Evolutionary conservation across 257 asterid genomes (phyloP).

Genomic region (Ligustrum vulgare): DNA sequence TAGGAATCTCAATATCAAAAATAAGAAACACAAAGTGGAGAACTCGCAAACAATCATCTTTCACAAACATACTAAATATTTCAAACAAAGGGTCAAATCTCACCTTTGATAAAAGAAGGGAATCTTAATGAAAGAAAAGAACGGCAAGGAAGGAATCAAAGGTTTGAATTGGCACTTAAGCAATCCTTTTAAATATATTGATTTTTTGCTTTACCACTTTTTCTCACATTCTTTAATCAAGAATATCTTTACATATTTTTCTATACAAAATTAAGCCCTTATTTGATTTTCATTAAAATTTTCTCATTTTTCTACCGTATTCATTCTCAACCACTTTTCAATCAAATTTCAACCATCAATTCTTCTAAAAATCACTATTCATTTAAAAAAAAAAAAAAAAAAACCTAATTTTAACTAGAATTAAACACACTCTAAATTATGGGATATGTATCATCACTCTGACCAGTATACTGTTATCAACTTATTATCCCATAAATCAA

Average conservation of each 20-base stretch:
- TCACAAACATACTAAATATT: neutral
- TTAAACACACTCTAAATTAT: no score
- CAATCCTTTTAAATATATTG: slow-evolving; percentile 36
- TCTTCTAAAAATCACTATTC: no score
- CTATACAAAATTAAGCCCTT: slow-evolving; percentile 32
- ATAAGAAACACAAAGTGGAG: slow-evolving; percentile 13
- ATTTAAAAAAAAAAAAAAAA: no score
- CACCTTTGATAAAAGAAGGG: slow-evolving; percentile 36
- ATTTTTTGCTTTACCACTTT: slow-evolving; percentile 40
- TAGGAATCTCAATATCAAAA: slow-evolving; percentile 22
- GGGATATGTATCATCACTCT: slow-evolving; percentile 35
- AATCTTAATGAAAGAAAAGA: slow-evolving; percentile 28
- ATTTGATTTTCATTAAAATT: no score
- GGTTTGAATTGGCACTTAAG: slow-evolving; percentile 28
- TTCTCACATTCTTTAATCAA: slow-evolving; percentile 33
- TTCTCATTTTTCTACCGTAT: no score
- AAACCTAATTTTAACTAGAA: no score
- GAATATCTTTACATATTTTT: slow-evolving; percentile 17
- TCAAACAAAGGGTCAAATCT: slow-evolving; percentile 27
- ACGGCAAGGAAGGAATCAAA: slow-evolving; percentile 35
- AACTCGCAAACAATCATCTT: slow-evolving; percentile 2
- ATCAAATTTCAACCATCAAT: no score
- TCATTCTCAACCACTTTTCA: no score
- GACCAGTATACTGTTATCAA: slow-evolving; percentile 12
- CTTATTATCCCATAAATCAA: slow-evolving; percentile 24